Evolutionary conservation across 2,329 filamentous ascomycete species (phyloP), one percentile per base, ranked within the genome.

Genomic region (Anthostomella pinea): DNA sequence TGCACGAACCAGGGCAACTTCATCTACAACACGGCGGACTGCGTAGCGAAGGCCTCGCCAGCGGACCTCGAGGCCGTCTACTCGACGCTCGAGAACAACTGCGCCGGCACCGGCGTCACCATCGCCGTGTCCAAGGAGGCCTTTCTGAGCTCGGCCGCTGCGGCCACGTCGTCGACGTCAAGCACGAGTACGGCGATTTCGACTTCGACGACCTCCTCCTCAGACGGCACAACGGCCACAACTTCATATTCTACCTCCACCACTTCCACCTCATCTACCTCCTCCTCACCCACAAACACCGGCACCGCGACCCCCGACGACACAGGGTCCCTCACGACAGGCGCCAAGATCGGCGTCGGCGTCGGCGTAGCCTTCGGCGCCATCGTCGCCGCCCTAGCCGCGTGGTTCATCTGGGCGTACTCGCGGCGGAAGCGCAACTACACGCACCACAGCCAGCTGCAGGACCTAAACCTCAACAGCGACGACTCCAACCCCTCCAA

Each of bases 1-100:
- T 78, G 74, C 51, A 52, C 54, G 43, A 74, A 77, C 44, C 57
- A 62, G 20, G 68, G 68, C 36, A 59, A 67, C 45, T 78, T 77
- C 52, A 58, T 77, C 41, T 67, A 64, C 14, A 62, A 63, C 21
- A 51, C 69, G 2, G 74, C 73, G 3, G 46, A 43, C 9, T 78
- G 74, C 44, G 51, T 78, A 9, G 70, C 66, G 6, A 39, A 49
- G 11, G 22, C 51, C 3, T 62, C 60, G 26, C 49, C 54, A 0
- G 46, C 15, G 15, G 67, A 75, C 28, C 45, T 75, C 5, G 43
- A 56, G 10, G 38, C 51, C 11, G 69, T 72, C 11, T 77, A 72
- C 46, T 49, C 56, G 6, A 68, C 57, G 3, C 64, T 77, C 60
- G 41, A 50, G 3, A 48, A 48, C 10, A 68, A 70, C 8, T 78